Evolutionary conservation across 352 stramenopile genomes (phyloP), one percentile per base, ranked within the genome.

Genomic region (Pythium sp.): DNA sequence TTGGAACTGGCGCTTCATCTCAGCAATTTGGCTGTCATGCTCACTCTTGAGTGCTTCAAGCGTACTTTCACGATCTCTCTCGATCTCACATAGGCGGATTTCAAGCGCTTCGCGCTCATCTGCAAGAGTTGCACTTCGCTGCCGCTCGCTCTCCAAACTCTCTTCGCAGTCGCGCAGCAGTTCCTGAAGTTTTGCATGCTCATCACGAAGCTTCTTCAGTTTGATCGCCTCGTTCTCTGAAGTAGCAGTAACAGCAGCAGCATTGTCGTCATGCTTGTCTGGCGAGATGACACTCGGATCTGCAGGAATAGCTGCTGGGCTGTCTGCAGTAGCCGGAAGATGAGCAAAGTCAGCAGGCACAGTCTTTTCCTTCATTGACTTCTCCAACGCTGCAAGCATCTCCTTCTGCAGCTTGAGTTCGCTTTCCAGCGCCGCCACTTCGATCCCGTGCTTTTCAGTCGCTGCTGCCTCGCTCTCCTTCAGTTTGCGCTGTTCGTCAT

Each of bases 401-500:
- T 64, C 49, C 7, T 65, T 28, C n/a, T 22, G 53, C 0, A 47
- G 30, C 5, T 70, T 53, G 3, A 78, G 26, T 7, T 76, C 55
- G 2, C 68, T 32, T 20, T 64, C 62, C 9, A 80, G 24, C 18
- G 65, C 60, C 3, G 14, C 22, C 53, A 72, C 14, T 1, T 62
- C 36, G 14, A 62, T 34, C 5, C 38, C 46, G 49, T 76, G 68
- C 12, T 70, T 26, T 20, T 72, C 58, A 9, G 63, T 64, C 63
- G 72, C 68, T 1, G 72, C 54, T 3, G 12, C 57, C 22, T 65
- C 56, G 18, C 65, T 32, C 20, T 80, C 69, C 0, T 26, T 62
- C 2, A 67, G 18, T 12, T 66, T 68, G 22, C 30, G 53, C 49
- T 71, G 69, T 46, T 78, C 61, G 49, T 73, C 61, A 5, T 84